Evolutionary conservation across 23 red algal species (phyloP).

Genomic region (Gracilariopsis chorda): DNA sequence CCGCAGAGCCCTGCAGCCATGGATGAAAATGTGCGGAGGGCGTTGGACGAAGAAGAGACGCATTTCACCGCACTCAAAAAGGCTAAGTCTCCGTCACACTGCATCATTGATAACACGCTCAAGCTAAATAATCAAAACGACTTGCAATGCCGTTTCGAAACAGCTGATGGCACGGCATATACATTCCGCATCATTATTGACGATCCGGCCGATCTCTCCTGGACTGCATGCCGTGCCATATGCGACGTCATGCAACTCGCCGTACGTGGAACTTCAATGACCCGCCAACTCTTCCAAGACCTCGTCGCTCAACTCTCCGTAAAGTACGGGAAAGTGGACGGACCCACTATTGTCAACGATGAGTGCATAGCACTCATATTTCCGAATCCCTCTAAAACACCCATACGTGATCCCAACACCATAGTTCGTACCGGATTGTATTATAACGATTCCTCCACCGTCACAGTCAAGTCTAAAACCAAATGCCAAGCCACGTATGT

Average conservation of each 20-base stretch:
- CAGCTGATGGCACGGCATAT: not conserved
- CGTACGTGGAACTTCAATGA: not conserved
- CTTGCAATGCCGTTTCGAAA: not conserved
- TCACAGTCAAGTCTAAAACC: conserved; percentile 5
- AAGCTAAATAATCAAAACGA: not conserved
- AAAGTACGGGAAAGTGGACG: conserved; percentile 43
- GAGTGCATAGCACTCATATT: not conserved
- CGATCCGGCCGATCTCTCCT: conserved; percentile 11
- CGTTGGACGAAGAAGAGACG: not conserved
- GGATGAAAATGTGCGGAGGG: not conserved
- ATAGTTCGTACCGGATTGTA: not conserved
- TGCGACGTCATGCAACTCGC: not conserved
- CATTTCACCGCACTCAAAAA: not conserved
- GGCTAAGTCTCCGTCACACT: not conserved
- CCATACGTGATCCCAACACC: not conserved
- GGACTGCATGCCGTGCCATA: conserved; percentile 49
- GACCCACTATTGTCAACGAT: not conserved
- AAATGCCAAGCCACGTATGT: not conserved
- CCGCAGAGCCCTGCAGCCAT: no score
- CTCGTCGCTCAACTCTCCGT: not conserved
- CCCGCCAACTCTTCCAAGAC: not conserved
- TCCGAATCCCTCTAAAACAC: not conserved
- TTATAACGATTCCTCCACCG: not conserved
- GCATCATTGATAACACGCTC: not conserved
- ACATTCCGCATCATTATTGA: conserved; percentile 30